Conservation (phyloP, 805 yeast genomes). For the Jamesozyma hellenica region DNA sequence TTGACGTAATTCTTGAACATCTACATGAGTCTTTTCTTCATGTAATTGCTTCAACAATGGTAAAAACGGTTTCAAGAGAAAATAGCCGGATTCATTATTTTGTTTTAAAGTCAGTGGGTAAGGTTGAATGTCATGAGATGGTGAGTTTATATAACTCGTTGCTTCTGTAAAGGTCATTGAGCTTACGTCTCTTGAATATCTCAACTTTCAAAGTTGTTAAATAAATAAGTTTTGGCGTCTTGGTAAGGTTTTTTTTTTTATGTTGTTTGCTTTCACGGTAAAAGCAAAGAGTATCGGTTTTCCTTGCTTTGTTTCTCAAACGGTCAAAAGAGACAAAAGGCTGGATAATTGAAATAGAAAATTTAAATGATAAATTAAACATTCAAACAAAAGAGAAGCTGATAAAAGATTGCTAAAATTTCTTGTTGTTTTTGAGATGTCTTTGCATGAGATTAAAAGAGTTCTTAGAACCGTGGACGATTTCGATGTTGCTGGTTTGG, state of each 20-base stretch:
- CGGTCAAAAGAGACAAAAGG: too few species aligned
- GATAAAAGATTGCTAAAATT: too few species aligned
- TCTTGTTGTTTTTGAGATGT: too few species aligned
- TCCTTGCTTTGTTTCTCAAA: too few species aligned
- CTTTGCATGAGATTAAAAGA: constrained; percentile 3
- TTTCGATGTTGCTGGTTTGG: constrained; percentile 18
- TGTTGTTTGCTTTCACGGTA: not conserved
- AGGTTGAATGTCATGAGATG: constrained; percentile 3
- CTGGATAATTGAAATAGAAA: too few species aligned
- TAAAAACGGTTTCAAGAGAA: constrained; percentile 16
- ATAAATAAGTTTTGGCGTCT: not conserved
- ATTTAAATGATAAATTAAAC: too few species aligned
- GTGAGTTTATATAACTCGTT: constrained; percentile 9
- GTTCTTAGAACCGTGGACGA: constrained; percentile 17
- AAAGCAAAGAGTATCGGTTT: too few species aligned
- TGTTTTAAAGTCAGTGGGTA: constrained; percentile 14
- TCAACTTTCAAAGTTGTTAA: too few species aligned
- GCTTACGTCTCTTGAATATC: not conserved
- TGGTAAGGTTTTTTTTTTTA: not conserved
- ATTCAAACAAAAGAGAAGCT: too few species aligned
- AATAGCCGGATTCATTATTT: constrained; percentile 18
- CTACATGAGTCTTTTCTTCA: constrained; percentile 2
- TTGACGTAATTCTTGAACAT: constrained; percentile 2
- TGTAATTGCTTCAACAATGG: constrained; percentile 17
- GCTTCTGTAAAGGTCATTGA: constrained; percentile 14